Conservation (phyloP, 2,329 filamentous ascomycete genomes). For the Fusarium subtropicale region DNA sequence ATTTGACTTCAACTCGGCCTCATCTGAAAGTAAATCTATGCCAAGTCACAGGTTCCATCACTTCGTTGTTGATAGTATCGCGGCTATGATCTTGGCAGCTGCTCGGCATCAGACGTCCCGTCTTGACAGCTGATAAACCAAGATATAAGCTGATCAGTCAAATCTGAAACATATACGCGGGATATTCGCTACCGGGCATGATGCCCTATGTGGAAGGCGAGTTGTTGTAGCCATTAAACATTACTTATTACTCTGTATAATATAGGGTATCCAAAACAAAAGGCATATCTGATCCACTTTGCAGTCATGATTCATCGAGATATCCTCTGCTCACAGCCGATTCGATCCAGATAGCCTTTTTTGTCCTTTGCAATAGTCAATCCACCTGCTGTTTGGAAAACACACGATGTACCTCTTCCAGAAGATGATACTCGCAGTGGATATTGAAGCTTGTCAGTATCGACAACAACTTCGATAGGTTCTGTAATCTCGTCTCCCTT, state of each 20-base stretch:
- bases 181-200: background rate
- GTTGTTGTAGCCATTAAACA: constrained; percentile 1
- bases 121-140: background rate
- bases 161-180: background rate
- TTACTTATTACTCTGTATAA: background rate
- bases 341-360: constrained; percentile 82
- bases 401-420: constrained; percentile 66
- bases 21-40: background rate
- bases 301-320: background rate
- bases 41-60: background rate
- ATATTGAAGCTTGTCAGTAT: constrained; percentile 75
- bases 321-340: constrained; percentile 83
- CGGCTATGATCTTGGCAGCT: background rate
- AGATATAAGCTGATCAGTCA: background rate
- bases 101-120: background rate
- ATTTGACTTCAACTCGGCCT: background rate
- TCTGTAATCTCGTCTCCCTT: constrained; percentile 58
- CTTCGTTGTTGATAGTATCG: background rate
- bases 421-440: background rate
- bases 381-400: constrained; percentile 64
- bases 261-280: background rate
- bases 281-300: background rate
- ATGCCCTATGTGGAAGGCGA: background rate
- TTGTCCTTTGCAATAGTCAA: constrained; percentile 77
- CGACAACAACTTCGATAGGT: constrained; percentile 77